Evolutionary conservation across 2,329 filamentous ascomycete genomes (phyloP).

Genomic region (Fusarium sp.): DNA sequence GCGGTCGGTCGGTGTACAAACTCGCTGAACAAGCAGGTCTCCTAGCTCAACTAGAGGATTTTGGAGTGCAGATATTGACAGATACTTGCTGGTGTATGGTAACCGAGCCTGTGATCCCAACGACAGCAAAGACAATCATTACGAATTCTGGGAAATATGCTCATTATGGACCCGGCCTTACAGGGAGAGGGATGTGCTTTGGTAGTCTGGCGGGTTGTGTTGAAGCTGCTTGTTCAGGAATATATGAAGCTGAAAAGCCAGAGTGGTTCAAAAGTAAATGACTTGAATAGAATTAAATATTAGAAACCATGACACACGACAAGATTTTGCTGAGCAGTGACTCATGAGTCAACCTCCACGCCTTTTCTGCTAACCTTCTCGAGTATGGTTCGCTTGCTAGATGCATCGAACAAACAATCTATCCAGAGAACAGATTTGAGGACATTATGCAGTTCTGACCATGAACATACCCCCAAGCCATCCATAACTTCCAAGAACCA

Average conservation of each 20-base stretch:
- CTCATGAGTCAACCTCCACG: no score
- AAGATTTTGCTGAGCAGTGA: neutral
- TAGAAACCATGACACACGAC: no score
- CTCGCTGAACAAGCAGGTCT: conserved; percentile 28
- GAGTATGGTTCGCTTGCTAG: neutral
- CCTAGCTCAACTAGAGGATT: conserved; percentile 1
- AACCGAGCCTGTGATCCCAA: conserved; percentile 21
- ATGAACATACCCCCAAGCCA: neutral
- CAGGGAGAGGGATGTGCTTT: conserved; percentile 37
- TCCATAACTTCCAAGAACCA: conserved; percentile 1
- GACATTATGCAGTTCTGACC: neutral
- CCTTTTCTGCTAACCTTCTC: neutral
- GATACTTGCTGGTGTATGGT: conserved; percentile 35
- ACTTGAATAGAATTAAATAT: no score
- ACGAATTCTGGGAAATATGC: conserved; percentile 36
- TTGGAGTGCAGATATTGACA: conserved; percentile 16
- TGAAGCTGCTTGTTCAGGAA: conserved; percentile 30
- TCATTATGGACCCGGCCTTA: conserved; percentile 29
- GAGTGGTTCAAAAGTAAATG: neutral
- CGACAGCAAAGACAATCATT: conserved; percentile 5
- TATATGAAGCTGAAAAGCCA: neutral
- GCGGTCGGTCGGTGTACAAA: conserved; percentile 16
- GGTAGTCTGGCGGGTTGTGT: conserved; percentile 38
- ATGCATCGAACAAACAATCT: conserved; percentile 9
- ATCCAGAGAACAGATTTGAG: conserved; percentile 30